Base-by-base conservation (phyloP, 2,329 filamentous ascomycete genomes). In the Ceratocystis ficicola region DNA sequence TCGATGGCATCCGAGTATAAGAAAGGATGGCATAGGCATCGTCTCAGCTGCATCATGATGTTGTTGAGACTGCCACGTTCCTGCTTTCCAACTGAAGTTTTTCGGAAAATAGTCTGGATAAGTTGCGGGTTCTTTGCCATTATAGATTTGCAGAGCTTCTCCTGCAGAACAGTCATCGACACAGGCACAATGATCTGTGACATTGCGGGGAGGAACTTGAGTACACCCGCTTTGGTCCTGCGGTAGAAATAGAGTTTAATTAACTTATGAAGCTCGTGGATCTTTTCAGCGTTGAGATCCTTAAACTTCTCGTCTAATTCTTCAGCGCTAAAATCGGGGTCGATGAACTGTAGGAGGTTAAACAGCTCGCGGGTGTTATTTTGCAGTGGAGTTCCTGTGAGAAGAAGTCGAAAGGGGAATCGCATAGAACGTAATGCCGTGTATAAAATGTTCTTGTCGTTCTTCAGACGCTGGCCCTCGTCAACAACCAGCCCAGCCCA, bases 291-390 rank as follows among this genome's bases (percentile, higher is more conserved):
- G 7, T 89, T 91, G 62, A 97, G 79, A n/a, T 88, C 84, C 4
- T 79, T 79, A 72, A 90, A 97, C 71, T 90, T 78, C 66, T 83
- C 78, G 71, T 97, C 93, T 1, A 97, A 78, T 22, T 81, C 76
- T 44, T 83, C 83, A 0, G 94, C 92, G 70, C 91, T 82, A 60
- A 80, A 77, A 0, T 77, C 79, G 5, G 85, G 81, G 72, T 99
- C 91, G 55, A 96, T 82, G 74, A 99, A 99, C 70, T 97, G 93
- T 3, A 99, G 77, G n/a, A 99, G 80, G 72, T 96, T 99, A 78
- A 97, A 97, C 0, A 99, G 79, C 74, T 99, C 94, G 60, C 91
- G 83, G 70, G 90, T 89, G 73, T 96, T 97, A 75, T 99, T 99
- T 71, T 99, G 94, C 12, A 99, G 77, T 0, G 94, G 94, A 0